Base-by-base conservation (phyloP, 1,284 basidiomycete species). In the Marasmius sp. region DNA sequence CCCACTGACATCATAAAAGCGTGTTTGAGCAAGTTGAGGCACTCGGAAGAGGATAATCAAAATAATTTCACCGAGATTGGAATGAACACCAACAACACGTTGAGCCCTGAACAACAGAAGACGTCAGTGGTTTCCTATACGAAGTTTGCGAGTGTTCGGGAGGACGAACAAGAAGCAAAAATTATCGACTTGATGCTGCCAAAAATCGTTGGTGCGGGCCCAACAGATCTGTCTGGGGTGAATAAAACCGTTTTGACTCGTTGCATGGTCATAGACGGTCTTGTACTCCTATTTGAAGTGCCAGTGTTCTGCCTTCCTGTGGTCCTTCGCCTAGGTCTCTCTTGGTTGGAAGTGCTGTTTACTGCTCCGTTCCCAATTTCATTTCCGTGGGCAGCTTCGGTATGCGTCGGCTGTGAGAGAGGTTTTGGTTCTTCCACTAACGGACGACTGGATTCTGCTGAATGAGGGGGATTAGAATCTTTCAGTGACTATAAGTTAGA, bases 21-120 rank as follows among this genome's bases (percentile, higher is more conserved):
- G 27, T 38, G 3, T 64, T 63, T 16, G 68, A 49, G 43, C 41
- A 56, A 43, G 5, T 18, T 33, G n/a, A 8, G 20, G 48, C 43
- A 37, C n/a, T 43, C 3, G 54, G 57, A 54, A 20, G 41, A 61
- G 45, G 47, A 52, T 18, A 36, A 33, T 7, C 22, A 74, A 87
- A 49, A 27, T 27, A 27, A 27, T 27, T 27, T 27, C 68, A 91
- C 90, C 1, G 89, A 87, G 59, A 92, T 67, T 0, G 91, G 89
- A 47, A 82, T 73, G 56, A 77, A 71, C 11, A 81, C 52, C 34
- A 82, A 70, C n/a, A 91, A 76, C 55, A 88, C 33, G 66, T 91
- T 92, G 10, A 92, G 68, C 79, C 83, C 89, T 92, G 66, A 16
- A 49, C 58, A 41, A 57, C 39, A 58, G 55, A 12, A 65, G 57